Evolutionary conservation across 2,329 filamentous ascomycete species (phyloP), one percentile per base, ranked within the genome.

Genomic region (Cercospora sp.): DNA sequence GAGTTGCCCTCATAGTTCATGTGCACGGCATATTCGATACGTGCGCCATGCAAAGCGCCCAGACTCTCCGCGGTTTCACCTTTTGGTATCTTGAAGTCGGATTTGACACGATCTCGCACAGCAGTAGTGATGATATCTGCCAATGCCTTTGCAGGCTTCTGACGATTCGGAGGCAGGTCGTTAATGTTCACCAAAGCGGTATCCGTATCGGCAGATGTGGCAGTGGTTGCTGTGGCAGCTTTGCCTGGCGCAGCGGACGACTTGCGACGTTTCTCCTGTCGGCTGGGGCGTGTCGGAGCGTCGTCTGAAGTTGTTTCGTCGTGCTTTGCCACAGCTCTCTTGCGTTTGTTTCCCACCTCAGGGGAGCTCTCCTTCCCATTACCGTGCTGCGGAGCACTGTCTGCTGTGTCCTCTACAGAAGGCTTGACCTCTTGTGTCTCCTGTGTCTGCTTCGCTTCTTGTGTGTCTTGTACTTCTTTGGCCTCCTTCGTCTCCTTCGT

Each of bases 21-120:
- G 77, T 86, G 85, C 67, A 89, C 81, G 69, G 87, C 85, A 74
- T 92, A 88, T 81, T 97, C 94, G 69, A 98, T 90, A 71, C 92
- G 87, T 28, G 97, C 82, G 13, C 91, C 91, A 57, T 94, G 85
- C 24, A 86, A 86, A 76, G 91, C 89, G 10, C 90, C 89, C 67
- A 91, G 82, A 9, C 85, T 85, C 60, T 90, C 88, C 13, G 87
- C 83, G 0, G 87, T 88, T 65, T 88, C 85, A 58, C 87, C 90
- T 61, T 89, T 85, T 1, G 89, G 85, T 18, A 93, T 81, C 28
- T 83, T 81, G 73, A 90, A 89, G 9, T 87, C 69, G 16, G 87
- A 86, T 78, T 92, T 91, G 71, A 90, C 86, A 37, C 91, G 88
- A 40, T 84, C 80, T n/a, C 85, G 84, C 66, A 97, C 85, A 66